Conservation (phyloP, 176 grass and related monocot genomes). For the Dendrocalamus sinicus region DNA sequence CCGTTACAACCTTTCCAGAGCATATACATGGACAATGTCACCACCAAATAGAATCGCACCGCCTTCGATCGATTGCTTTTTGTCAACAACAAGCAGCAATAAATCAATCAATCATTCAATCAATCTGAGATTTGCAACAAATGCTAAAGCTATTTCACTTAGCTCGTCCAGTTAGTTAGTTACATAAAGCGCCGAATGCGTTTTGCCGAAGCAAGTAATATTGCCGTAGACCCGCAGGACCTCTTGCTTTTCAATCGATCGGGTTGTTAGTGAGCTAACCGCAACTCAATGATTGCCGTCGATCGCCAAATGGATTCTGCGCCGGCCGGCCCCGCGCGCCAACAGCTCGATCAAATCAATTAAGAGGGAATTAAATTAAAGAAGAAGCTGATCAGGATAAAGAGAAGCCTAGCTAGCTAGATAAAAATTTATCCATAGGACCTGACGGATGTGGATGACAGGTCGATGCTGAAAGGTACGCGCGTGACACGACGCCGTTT, state of each 20-base stretch:
- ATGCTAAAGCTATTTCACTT: background rate
- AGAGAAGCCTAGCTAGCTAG: background rate
- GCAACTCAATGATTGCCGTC: background rate
- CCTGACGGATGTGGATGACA: background rate
- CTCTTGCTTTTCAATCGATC: background rate
- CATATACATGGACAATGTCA: too few species aligned
- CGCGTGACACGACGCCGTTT: background rate
- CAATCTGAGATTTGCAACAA: background rate
- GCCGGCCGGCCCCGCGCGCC: background rate
- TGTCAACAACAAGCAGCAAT: background rate
- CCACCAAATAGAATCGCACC: too few species aligned
- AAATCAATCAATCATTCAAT: background rate
- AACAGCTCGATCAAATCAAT: background rate
- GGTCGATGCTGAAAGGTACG: slow-evolving; percentile 7
- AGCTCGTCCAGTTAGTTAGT: background rate
- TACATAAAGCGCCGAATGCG: background rate
- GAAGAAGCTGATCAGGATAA: background rate
- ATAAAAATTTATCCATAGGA: too few species aligned
- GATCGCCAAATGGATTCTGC: background rate
- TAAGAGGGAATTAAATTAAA: background rate
- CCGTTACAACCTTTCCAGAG: too few species aligned
- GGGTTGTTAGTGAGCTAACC: background rate
- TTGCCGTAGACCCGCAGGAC: background rate
- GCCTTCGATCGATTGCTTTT: too few species aligned
- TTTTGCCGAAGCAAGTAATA: background rate